Evolutionary conservation across 1,284 basidiomycete species (phyloP).

Genomic region (Fomes fomentarius): DNA sequence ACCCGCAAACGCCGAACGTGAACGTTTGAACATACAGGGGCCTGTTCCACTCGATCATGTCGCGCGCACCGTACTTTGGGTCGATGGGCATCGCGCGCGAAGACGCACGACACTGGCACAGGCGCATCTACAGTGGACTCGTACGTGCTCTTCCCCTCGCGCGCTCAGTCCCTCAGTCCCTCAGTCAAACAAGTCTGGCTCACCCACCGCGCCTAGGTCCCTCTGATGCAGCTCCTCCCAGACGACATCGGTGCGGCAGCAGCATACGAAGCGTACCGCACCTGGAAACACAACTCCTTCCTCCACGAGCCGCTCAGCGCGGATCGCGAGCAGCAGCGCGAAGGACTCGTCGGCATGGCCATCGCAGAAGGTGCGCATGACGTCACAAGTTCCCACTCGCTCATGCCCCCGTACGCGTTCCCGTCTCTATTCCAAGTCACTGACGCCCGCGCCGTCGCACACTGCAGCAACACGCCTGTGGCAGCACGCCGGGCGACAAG

Average conservation of each 20-base stretch:
- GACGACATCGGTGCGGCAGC: constrained; percentile 66
- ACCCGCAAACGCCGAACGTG: too few species aligned
- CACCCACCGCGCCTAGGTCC: constrained; percentile 35
- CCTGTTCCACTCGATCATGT: constrained; percentile 60
- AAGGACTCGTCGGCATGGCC: constrained; percentile 63
- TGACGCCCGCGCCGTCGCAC: neutral
- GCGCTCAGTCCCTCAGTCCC: too few species aligned
- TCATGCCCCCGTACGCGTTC: too few species aligned
- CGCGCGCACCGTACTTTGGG: constrained; percentile 45
- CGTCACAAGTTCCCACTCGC: neutral
- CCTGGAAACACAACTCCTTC: constrained; percentile 56
- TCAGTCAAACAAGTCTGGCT: neutral
- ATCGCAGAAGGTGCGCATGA: constrained; percentile 64
- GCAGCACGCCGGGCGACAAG: constrained; percentile 18
- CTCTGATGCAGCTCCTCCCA: constrained; percentile 43
- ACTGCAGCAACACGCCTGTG: constrained; percentile 18
- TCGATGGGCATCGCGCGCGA: constrained; percentile 48
- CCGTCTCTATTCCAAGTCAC: neutral
- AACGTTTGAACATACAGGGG: constrained; percentile 1
- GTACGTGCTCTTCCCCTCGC: constrained; percentile 36
- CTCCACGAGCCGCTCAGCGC: constrained; percentile 57
- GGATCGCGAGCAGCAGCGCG: constrained; percentile 57
- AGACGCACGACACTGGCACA: constrained; percentile 62
- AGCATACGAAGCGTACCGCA: constrained; percentile 71
- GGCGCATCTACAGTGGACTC: constrained; percentile 57